Conservation (phyloP, 2,329 filamentous ascomycete species). For the Amylocarpus encephaloides region DNA sequence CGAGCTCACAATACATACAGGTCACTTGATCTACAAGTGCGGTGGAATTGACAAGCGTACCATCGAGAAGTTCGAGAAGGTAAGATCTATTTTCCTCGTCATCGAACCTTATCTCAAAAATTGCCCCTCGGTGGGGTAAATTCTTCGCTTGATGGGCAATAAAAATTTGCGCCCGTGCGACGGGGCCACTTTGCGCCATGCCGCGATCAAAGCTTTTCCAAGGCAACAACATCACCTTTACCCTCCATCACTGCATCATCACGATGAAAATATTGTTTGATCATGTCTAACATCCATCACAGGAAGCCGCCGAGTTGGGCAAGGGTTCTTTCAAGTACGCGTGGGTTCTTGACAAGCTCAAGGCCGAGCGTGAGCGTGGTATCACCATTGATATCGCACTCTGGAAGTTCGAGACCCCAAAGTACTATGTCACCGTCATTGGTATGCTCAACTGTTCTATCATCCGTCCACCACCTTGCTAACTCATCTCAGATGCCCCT, state of each 20-base stretch:
- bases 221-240: slow-evolving; percentile 1
- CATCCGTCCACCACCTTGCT: slow-evolving; percentile 4
- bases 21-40: slow-evolving; percentile 99
- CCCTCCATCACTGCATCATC: background rate
- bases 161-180: slow-evolving; percentile 21
- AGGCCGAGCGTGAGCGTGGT: slow-evolving; percentile 99
- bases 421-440: slow-evolving; percentile 98
- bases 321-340: slow-evolving; percentile 99
- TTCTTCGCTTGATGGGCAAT: slow-evolving; percentile 10
- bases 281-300: slow-evolving; percentile 27
- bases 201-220: slow-evolving; percentile 11
- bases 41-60: slow-evolving; percentile 99
- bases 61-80: slow-evolving; percentile 99
- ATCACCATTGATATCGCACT: slow-evolving; percentile 99
- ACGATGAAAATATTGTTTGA: background rate
- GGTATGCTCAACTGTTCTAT: slow-evolving; percentile 47
- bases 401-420: slow-evolving; percentile 99
- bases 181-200: slow-evolving; percentile 10
- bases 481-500: slow-evolving; percentile 65
- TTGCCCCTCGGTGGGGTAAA: slow-evolving; percentile 32
- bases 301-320: slow-evolving; percentile 98
- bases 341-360: slow-evolving; percentile 99
- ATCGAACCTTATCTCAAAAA: slow-evolving; percentile 22
- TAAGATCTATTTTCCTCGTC: slow-evolving; percentile 39
- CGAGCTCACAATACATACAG: slow-evolving; percentile 40